Evolutionary conservation across 2,329 filamentous ascomycete species (phyloP).

Genomic region (Aspergillus candidus): DNA sequence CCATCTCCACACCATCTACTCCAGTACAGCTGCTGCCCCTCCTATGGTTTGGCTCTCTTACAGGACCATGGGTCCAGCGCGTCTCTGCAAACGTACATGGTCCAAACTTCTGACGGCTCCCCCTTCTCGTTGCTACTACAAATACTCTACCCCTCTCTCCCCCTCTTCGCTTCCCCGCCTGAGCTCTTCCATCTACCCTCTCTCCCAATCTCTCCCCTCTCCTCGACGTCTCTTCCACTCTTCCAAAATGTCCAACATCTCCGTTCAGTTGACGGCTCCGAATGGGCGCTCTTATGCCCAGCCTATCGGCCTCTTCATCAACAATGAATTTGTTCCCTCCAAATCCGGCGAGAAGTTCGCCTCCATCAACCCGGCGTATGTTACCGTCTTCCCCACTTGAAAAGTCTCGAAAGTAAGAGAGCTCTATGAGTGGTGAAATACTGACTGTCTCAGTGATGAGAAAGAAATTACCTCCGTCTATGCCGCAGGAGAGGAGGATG

Average conservation of each 20-base stretch:
- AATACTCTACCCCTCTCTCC: background rate
- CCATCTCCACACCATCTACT: too few species aligned
- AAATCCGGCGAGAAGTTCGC: constrained; percentile 59
- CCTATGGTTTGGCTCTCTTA: too few species aligned
- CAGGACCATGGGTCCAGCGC: too few species aligned
- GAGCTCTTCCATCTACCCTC: constrained; percentile 5
- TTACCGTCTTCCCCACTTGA: background rate
- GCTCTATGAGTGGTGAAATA: background rate
- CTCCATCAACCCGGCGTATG: constrained; percentile 60
- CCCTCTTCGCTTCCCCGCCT: constrained; percentile 7
- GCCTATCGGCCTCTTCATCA: constrained; percentile 74
- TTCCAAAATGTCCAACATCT: constrained; percentile 34
- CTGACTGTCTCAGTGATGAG: constrained; percentile 49
- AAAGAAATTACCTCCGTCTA: constrained; percentile 65
- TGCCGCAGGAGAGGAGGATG: constrained; percentile 43
- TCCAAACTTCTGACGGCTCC: too few species aligned
- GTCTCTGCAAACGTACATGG: too few species aligned
- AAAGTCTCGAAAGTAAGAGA: too few species aligned
- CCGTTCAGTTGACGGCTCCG: constrained; percentile 61
- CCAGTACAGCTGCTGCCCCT: too few species aligned
- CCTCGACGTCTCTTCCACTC: constrained; percentile 19
- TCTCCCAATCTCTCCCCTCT: constrained; percentile 5
- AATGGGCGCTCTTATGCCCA: constrained; percentile 68
- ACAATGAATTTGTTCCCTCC: constrained; percentile 70
- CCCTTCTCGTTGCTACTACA: too few species aligned